Conservation (phyloP, 75 land plant species). For the Pinus albicaulis region DNA sequence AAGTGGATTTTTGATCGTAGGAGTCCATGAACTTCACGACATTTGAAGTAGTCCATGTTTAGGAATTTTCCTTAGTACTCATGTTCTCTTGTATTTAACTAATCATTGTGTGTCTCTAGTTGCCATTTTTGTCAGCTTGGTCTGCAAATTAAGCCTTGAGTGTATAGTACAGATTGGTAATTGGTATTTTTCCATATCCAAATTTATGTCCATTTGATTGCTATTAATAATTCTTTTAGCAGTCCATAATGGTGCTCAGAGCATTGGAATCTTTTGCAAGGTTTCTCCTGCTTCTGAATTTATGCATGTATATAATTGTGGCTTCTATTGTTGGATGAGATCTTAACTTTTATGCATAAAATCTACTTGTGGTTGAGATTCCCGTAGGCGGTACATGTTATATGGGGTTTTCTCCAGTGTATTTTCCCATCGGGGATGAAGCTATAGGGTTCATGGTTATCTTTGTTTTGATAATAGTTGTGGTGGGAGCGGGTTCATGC, state of each 20-base stretch:
- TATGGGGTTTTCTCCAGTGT: slow-evolving; percentile 45
- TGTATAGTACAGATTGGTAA: no score
- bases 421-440: slow-evolving; percentile 64
- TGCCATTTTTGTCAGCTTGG: neutral
- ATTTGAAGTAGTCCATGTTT: no score
- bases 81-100: neutral
- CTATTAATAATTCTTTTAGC: neutral
- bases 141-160: neutral
- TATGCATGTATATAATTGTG: slow-evolving; percentile 60
- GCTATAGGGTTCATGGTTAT: slow-evolving; percentile 67
- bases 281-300: slow-evolving; percentile 54
- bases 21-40: no score
- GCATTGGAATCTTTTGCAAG: slow-evolving; percentile 30
- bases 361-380: neutral
- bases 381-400: slow-evolving; percentile 23
- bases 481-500: slow-evolving; percentile 62
- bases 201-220: neutral
- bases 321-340: slow-evolving; percentile 72
- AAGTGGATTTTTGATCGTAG: no score
- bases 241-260: slow-evolving; percentile 12
- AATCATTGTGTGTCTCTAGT: neutral
- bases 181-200: no score
- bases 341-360: slow-evolving; percentile 19
- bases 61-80: no score
- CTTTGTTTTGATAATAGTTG: slow-evolving; percentile 69